Percentiles rank a stretch among this genome's conserved stretches.
Conservation (phyloP, 495 filamentous ascomycete genomes). For the Xylaria castorea region DNA sequence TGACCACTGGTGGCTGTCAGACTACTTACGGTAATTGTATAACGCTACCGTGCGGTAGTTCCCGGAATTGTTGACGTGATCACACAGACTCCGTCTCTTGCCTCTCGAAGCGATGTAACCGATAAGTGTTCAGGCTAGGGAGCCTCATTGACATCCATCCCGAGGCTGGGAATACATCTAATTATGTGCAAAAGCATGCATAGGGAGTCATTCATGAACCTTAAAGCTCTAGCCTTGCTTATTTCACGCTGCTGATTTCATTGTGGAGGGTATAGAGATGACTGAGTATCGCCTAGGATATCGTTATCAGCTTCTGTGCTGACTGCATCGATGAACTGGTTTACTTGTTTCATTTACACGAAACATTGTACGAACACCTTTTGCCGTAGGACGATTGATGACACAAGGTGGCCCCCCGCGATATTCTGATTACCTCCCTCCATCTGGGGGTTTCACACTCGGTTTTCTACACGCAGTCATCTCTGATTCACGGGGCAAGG, state of each 20-base stretch:
- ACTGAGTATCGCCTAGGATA: not conserved
- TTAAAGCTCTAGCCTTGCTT: not conserved
- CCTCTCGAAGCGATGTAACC: not conserved
- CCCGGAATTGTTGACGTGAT: not conserved
- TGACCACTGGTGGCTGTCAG: not conserved
- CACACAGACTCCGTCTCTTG: not conserved
- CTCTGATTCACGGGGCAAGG: not conserved
- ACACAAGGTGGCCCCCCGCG: not conserved
- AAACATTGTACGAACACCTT: not conserved
- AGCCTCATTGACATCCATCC: not conserved
- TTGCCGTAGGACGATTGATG: not conserved
- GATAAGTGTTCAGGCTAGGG: not conserved
- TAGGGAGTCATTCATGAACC: not conserved
- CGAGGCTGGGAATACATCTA: not conserved
- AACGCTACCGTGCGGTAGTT: not conserved
- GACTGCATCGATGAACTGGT: slow-evolving; percentile 15
- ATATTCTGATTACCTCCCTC: not conserved
- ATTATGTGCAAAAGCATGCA: not conserved
- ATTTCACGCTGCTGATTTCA: not conserved
- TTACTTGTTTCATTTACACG: slow-evolving; percentile 3
- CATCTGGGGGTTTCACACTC: not conserved
- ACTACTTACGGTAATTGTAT: not conserved
- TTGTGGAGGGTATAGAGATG: slow-evolving; percentile 22
- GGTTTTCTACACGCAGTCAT: not conserved
- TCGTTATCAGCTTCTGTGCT: slow-evolving; percentile 4